These are phyloP conservation scores for Diversispora epigaea DNA, from an alignment of 192 early-diverging fungal species.

Conservation along the genomic window DNA sequence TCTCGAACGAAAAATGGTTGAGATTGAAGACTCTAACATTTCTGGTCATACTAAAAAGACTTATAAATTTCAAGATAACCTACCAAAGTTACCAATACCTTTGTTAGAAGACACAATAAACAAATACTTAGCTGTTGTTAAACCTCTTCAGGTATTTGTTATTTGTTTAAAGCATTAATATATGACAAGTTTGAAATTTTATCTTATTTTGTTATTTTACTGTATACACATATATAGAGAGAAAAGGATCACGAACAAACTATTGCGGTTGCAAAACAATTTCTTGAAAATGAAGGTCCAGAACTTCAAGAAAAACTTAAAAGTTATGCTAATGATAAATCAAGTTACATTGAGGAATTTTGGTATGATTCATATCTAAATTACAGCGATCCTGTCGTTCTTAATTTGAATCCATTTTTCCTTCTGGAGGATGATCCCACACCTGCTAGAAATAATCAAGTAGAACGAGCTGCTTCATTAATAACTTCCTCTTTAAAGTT, in stretches of 20 bases:
- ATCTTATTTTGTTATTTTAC: background rate
- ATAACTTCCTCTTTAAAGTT: conserved; percentile 64
- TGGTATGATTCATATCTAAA: conserved; percentile 52
- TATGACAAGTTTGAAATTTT: background rate
- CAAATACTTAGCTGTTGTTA: conserved; percentile 50
- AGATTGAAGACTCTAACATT: background rate
- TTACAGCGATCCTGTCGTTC: conserved; percentile 44
- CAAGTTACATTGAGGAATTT: conserved; percentile 54
- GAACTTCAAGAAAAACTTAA: conserved; percentile 57
- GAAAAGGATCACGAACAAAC: conserved; percentile 44
- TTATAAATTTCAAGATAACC: conserved; percentile 58
- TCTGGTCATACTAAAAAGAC: conserved; percentile 36
- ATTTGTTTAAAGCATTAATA: conserved; percentile 51
- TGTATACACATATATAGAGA: conserved; percentile 3
- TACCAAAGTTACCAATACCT: conserved; percentile 62
- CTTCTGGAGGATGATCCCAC: conserved; percentile 52
- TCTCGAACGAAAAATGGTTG: too few relatives aligned
- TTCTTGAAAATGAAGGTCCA: conserved; percentile 50
- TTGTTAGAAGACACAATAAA: conserved; percentile 49
- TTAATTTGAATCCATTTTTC: conserved; percentile 54
- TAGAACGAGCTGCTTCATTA: conserved; percentile 73
- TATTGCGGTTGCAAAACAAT: conserved; percentile 38
- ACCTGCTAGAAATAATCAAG: conserved; percentile 57
- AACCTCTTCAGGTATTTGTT: conserved; percentile 63
- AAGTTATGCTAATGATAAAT: conserved; percentile 49